These are phyloP conservation scores for Gyrodon lividus DNA, from an alignment of 768 basidiomycete genomes.

Conservation along the genomic window DNA sequence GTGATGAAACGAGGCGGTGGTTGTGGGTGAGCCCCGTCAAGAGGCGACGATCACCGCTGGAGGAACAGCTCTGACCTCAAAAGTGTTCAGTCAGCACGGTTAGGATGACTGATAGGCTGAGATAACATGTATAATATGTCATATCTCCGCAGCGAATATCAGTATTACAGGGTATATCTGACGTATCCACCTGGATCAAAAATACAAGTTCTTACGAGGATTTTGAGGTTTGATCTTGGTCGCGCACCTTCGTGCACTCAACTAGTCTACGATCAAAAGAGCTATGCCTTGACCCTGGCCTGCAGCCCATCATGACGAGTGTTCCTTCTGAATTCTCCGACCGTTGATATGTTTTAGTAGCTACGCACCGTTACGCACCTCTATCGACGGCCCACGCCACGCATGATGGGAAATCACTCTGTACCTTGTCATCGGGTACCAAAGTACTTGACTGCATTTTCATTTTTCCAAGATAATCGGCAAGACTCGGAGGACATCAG, in stretches of 20 bases:
- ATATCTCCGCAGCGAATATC: no score
- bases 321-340: no score
- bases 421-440: no score
- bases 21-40: background rate
- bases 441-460: no score
- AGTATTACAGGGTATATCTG: background rate
- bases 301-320: background rate
- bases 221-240: no score
- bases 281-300: background rate
- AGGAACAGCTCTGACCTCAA: constrained; percentile 10
- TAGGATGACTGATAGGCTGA: background rate
- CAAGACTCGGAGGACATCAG: no score
- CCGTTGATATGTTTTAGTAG: background rate
- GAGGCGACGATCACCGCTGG: background rate
- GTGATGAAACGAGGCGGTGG: constrained; percentile 18
- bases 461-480: no score
- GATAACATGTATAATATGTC: background rate
- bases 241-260: background rate
- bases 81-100: constrained; percentile 7
- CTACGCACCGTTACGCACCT: no score
- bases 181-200: background rate
- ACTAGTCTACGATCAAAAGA: background rate
- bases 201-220: background rate
- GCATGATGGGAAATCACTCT: no score
- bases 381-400: no score